Percentiles rank a stretch among this genome's conserved stretches.
phyloP scores from a whole-genome alignment of 2,329 filamentous ascomycete genomes.

The Pseudogymnoascus sp. region DNA sequence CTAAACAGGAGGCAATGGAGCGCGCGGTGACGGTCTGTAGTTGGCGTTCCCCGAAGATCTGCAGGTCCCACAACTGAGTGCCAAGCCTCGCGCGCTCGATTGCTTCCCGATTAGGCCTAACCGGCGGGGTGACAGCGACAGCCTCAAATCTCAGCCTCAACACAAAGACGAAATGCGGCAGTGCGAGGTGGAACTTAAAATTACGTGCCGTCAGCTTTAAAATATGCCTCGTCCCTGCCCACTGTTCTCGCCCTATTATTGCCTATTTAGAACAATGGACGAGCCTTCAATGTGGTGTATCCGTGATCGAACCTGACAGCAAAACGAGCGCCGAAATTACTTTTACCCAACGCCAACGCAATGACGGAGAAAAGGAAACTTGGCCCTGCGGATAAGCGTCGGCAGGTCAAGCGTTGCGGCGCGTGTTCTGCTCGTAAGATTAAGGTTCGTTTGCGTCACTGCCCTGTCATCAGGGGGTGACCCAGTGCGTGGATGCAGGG shows the following conservation, averaged over 20 bases:
- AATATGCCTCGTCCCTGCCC: not conserved
- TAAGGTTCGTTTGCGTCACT: constrained; percentile 13
- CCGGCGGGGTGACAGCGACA: not conserved
- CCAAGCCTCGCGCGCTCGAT: constrained; percentile 13
- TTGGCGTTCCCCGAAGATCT: not conserved
- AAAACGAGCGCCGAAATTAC: not conserved
- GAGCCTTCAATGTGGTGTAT: not conserved
- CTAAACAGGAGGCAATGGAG: not conserved
- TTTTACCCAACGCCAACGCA: not conserved
- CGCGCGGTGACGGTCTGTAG: not conserved
- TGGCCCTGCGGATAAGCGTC: constrained; percentile 17
- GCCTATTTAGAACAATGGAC: not conserved
- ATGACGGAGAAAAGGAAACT: not conserved
- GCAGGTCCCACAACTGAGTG: not conserved
- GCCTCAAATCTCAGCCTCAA: constrained; percentile 3
- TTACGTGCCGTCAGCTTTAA: not conserved
- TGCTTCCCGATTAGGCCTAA: constrained; percentile 14
- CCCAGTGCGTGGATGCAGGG: not conserved
- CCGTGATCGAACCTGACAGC: not conserved
- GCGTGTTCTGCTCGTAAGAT: constrained; percentile 18
- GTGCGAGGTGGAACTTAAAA: not conserved
- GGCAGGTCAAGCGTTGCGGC: constrained; percentile 15
- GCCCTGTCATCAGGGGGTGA: not conserved
- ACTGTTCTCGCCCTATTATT: not conserved
- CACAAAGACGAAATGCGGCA: not conserved